Base-by-base conservation (phyloP, 768 basidiomycete species). In the Chalciporus piperatus region DNA sequence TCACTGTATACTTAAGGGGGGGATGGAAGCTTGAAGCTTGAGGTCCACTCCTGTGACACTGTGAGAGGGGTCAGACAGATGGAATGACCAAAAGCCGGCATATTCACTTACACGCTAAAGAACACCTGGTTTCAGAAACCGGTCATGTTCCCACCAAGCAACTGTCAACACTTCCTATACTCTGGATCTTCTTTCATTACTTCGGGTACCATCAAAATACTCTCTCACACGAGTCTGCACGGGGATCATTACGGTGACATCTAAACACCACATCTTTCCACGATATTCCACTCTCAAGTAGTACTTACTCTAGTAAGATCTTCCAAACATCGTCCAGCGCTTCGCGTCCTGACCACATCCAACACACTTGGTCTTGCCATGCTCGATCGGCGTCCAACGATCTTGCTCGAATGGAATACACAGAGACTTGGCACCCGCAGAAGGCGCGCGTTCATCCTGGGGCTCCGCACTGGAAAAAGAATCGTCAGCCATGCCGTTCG, bases 291-390 rank as follows among this genome's bases (percentile, higher is more conserved):
- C 6, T n/a, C n/a, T 4, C 8, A 37, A n/a, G 32, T 12, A 5
- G 11, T 14, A 30, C 10, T 11, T 61, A 22, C 22, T 22, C 67
- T 79, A 92, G 65, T 92, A 92, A 19, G 87, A 89, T 60, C 92
- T 78, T 35, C 97, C 97, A 71, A 98, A 99, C 81, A 99, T 76
- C 58, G 95, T 95, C 94, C 94, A 98, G 61, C 89, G 80, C 75
- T 97, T 98, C 50, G 94, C 90, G 62, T 89, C 84, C 55, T 79
- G 76, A 27, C 87, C 89, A 68, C 97, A 99, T 12, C 82, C 90
- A 48, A 90, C 80, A 70, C 97, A 99, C 65, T 88, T 92, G 27
- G 90, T 95, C 73, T 89, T 81, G 49, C 92, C 90, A 42, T 77
- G 79, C 61, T 87, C 85, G 68, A 96, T 90, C 28, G 82, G 73